phyloP scores from a whole-genome alignment of 495 filamentous ascomycete species.

The Glutinoglossum americanum region DNA sequence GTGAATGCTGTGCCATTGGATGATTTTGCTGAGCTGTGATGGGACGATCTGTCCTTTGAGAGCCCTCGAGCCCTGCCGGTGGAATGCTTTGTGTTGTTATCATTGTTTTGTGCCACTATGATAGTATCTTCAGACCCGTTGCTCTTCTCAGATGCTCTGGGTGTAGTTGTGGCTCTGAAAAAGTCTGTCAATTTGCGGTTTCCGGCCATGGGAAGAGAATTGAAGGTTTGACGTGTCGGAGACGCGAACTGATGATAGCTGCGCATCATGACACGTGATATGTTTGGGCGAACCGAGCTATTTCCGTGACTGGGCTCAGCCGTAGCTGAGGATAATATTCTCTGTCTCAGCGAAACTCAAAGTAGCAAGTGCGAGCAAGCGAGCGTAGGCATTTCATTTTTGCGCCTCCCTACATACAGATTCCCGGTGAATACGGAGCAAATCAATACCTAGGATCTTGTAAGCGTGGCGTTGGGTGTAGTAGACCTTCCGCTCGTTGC shows the following conservation, averaged over 20 bases:
- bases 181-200: constrained; percentile 2
- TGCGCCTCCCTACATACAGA: too few relatives aligned
- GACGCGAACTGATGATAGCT: background rate
- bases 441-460: too few relatives aligned
- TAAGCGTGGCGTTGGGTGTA: background rate
- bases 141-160: background rate
- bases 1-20: background rate
- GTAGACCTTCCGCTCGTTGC: background rate
- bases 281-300: background rate
- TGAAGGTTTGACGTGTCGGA: background rate
- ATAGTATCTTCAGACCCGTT: background rate
- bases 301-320: too few relatives aligned
- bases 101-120: background rate
- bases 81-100: background rate
- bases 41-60: background rate
- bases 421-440: too few relatives aligned
- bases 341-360: too few relatives aligned
- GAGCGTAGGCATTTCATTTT: too few relatives aligned
- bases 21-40: background rate
- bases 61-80: background rate
- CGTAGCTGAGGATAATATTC: too few relatives aligned
- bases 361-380: background rate
- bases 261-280: background rate
- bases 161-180: background rate
- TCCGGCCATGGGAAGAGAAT: background rate